phyloP scores from a whole-genome alignment of 1,139 yeast genomes.

The Candida sanyaensis region DNA sequence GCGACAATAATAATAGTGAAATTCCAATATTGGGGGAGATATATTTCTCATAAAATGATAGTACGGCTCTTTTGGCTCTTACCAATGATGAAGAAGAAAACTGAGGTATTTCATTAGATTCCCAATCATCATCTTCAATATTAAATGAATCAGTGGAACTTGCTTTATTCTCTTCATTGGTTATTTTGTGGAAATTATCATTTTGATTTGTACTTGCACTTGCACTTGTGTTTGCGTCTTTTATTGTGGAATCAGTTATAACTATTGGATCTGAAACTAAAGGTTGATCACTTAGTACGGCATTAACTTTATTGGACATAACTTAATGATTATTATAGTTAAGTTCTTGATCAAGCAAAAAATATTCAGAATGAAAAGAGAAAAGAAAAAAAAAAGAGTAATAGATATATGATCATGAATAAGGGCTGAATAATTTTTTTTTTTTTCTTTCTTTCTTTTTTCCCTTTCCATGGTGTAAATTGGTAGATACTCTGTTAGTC shows the following conservation, averaged over 20 bases:
- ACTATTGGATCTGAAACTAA: conserved; percentile 14
- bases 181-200: conserved; percentile 1
- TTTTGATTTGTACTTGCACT: conserved; percentile 4
- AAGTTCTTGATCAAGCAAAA: no score
- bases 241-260: conserved; percentile 1
- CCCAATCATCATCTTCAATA: conserved; percentile 9
- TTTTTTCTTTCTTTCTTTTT: neutral
- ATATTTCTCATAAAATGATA: conserved; percentile 8
- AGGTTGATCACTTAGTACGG: conserved; percentile 14
- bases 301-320: conserved; percentile 4
- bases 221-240: conserved; percentile 1
- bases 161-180: neutral
- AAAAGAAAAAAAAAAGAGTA: neutral
- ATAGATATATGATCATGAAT: neutral
- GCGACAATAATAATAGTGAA: conserved; percentile 52
- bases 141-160: conserved; percentile 10
- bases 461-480: no score
- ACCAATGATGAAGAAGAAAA: neutral
- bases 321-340: neutral
- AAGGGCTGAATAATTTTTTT: neutral
- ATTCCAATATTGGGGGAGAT: conserved; percentile 37
- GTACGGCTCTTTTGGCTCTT: conserved; percentile 1
- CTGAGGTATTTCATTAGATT: neutral
- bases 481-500: no score
- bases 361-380: neutral